Conservation (phyloP, 2,329 filamentous ascomycete species). For the Cercospora sojina region DNA sequence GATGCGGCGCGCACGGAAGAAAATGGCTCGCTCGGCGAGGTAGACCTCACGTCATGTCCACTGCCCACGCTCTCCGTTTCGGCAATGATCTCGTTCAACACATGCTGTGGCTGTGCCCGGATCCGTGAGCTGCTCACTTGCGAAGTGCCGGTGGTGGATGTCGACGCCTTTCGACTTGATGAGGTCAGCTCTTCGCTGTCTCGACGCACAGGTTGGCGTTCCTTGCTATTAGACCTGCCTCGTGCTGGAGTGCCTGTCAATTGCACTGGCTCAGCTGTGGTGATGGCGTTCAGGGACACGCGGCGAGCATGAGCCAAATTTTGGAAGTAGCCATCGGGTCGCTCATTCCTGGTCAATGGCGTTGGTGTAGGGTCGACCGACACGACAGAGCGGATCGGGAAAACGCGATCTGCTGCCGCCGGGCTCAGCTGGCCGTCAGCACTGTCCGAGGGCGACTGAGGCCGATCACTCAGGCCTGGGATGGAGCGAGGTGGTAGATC, state of each 20-base stretch:
- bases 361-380: conserved; percentile 62
- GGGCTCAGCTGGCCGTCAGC: conserved; percentile 41
- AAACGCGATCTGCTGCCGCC: conserved; percentile 61
- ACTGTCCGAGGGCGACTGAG: conserved; percentile 11
- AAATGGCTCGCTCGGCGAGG: conserved; percentile 26
- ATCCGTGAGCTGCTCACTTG: neutral
- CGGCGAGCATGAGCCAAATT: conserved; percentile 27
- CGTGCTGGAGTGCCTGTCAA: neutral
- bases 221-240: conserved; percentile 18
- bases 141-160: conserved; percentile 18
- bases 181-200: neutral
- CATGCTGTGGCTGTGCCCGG: conserved; percentile 11
- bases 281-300: conserved; percentile 15
- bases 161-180: conserved; percentile 20
- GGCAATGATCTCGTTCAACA: conserved; percentile 26
- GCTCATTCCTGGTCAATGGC: conserved; percentile 20
- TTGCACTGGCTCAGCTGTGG: neutral
- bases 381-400: conserved; percentile 77
- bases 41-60: conserved; percentile 3
- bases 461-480: neutral
- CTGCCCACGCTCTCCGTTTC: conserved; percentile 25
- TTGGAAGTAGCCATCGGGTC: conserved; percentile 41
- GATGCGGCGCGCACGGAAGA: conserved; percentile 36
- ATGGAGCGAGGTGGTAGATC: conserved; percentile 9
- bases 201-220: conserved; percentile 9